These are phyloP conservation scores for Penicillium robsamsonii DNA, from an alignment of 495 filamentous ascomycete genomes.

Conservation along the genomic window DNA sequence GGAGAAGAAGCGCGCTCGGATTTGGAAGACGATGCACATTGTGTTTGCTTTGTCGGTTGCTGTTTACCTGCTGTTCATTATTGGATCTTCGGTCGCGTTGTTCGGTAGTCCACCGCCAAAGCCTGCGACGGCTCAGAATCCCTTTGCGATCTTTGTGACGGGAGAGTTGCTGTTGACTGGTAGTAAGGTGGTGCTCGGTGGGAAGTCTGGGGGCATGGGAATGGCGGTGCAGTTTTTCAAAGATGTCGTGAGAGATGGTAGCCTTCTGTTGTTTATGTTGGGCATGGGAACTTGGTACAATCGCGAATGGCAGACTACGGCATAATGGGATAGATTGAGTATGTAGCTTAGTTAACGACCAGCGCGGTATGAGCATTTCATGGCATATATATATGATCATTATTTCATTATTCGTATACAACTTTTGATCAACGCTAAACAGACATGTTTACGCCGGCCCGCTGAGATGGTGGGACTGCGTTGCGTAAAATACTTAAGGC, in stretches of 20 bases:
- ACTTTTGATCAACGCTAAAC: neutral
- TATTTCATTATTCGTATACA: constrained; percentile 8
- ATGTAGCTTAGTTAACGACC: neutral
- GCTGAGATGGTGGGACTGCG: constrained; percentile 51
- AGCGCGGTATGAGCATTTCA: neutral
- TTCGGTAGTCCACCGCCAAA: constrained; percentile 52
- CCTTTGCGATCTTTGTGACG: constrained; percentile 79
- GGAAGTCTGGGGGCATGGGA: constrained; percentile 42
- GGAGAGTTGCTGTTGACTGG: constrained; percentile 72
- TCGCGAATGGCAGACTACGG: constrained; percentile 33
- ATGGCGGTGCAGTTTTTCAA: constrained; percentile 58
- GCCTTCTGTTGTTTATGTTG: constrained; percentile 76
- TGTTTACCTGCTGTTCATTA: constrained; percentile 58
- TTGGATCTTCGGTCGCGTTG: constrained; percentile 36
- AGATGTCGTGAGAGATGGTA: constrained; percentile 63
- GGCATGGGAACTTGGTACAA: constrained; percentile 68
- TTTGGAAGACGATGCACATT: constrained; percentile 78
- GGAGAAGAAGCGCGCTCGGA: constrained; percentile 47
- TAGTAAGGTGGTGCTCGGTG: constrained; percentile 59
- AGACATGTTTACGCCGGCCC: constrained; percentile 2
- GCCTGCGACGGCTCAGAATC: constrained; percentile 62
- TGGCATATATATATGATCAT: neutral
- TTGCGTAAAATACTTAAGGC: constrained; percentile 60
- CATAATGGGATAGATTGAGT: neutral
- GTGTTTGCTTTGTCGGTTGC: constrained; percentile 69